Evolutionary conservation across 2,329 filamentous ascomycete species (phyloP).

Genomic region (Blastomyces percursus): DNA sequence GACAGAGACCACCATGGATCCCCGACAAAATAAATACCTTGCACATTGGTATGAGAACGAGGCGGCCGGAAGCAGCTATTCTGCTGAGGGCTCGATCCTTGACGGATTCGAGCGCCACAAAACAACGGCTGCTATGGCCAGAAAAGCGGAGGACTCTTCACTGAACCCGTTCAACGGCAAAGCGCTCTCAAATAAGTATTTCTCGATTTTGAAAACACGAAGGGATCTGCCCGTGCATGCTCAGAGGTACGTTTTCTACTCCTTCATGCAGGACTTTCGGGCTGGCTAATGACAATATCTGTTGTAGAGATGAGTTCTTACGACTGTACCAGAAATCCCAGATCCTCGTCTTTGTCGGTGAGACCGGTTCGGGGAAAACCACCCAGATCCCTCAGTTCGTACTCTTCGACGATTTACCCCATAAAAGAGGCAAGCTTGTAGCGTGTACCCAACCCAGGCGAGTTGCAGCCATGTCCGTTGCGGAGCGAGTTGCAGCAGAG

Average conservation of each 20-base stretch:
- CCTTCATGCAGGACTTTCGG: neutral
- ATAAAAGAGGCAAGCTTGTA: slow-evolving; percentile 75
- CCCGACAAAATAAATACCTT: slow-evolving; percentile 70
- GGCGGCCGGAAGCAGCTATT: slow-evolving; percentile 25
- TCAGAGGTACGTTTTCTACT: slow-evolving; percentile 54
- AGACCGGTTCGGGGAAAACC: slow-evolving; percentile 98
- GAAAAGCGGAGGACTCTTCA: slow-evolving; percentile 65
- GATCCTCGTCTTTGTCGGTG: slow-evolving; percentile 96
- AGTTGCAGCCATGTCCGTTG: slow-evolving; percentile 97
- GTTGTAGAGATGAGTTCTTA: slow-evolving; percentile 71
- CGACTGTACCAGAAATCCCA: slow-evolving; percentile 86
- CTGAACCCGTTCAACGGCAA: slow-evolving; percentile 75
- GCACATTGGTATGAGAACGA: slow-evolving; percentile 67
- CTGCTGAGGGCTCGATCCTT: slow-evolving; percentile 40
- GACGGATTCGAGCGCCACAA: slow-evolving; percentile 62
- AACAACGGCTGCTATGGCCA: slow-evolving; percentile 67
- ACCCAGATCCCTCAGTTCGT: slow-evolving; percentile 99
- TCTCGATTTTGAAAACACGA: slow-evolving; percentile 73
- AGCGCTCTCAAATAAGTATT: slow-evolving; percentile 71
- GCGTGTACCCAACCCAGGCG: slow-evolving; percentile 96
- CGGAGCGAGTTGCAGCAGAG: slow-evolving; percentile 93
- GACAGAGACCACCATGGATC: slow-evolving; percentile 40
- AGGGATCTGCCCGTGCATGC: slow-evolving; percentile 83
- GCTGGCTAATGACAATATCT: slow-evolving; percentile 9
- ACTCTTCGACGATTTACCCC: slow-evolving; percentile 88